A percentile compares a stretch with the other conserved stretches of the same genome.
Evolutionary conservation across 108 stramenopile species (phyloP).

Genomic region (Fistulifera pelliculosa): DNA sequence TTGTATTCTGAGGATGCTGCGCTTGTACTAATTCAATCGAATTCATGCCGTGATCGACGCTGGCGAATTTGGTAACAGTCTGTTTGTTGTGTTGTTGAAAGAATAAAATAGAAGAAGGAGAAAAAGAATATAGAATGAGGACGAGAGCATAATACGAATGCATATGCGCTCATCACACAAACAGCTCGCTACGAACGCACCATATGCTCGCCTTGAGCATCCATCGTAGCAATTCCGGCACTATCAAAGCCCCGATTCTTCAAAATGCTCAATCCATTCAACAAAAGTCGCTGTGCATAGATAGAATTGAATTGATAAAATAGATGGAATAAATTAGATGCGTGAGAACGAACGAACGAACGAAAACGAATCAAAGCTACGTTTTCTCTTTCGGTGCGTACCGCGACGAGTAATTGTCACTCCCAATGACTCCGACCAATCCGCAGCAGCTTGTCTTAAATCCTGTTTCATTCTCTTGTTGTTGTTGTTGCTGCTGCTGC

Average conservation of each 20-base stretch:
- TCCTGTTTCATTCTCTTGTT: no score
- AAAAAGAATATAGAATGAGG: not conserved
- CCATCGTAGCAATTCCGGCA: conserved; percentile 92
- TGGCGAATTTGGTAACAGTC: conserved; percentile 87
- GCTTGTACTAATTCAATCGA: conserved; percentile 80
- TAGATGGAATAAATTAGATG: conserved; percentile 8
- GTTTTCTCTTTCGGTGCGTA: not conserved
- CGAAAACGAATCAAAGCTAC: no score
- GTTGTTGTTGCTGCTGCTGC: no score
- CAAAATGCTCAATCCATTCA: conserved; percentile 89
- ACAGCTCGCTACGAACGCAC: not conserved
- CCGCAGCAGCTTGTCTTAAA: conserved; percentile 18
- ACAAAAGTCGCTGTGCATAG: conserved; percentile 37
- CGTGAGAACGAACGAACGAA: conserved; percentile 7
- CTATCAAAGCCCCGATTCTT: conserved; percentile 98
- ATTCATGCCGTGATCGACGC: conserved; percentile 87
- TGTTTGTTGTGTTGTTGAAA: no score
- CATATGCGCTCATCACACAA: not conserved
- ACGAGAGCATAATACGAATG: not conserved
- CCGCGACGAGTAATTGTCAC: conserved; percentile 5
- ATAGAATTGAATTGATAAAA: not conserved
- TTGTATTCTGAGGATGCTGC: conserved; percentile 26
- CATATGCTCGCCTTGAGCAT: conserved; percentile 25
- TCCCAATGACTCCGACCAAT: conserved; percentile 27
- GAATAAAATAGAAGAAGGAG: no score